Conservation (phyloP, 2,329 filamentous ascomycete genomes). For the Alternaria arbusti region DNA sequence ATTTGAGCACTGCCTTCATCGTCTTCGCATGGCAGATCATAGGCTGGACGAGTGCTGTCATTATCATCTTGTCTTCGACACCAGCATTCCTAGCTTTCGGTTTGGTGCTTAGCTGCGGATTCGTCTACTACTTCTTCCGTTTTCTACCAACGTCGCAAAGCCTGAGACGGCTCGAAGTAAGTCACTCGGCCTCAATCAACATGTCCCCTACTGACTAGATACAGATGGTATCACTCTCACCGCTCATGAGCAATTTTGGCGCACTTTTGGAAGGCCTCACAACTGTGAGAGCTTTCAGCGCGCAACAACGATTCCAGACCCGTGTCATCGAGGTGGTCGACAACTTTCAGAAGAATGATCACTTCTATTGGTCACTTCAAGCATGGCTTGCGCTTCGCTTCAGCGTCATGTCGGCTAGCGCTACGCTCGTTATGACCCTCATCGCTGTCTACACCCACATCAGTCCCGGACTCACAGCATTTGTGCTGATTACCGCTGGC, state of each 20-base stretch:
- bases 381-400: slow-evolving; percentile 85
- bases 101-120: slow-evolving; percentile 68
- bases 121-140: slow-evolving; percentile 74
- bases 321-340: slow-evolving; percentile 82
- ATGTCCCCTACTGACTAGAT: slow-evolving; percentile 6
- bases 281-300: slow-evolving; percentile 83
- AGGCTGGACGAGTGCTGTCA: slow-evolving; percentile 73
- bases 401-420: slow-evolving; percentile 71
- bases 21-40: slow-evolving; percentile 73
- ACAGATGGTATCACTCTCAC: slow-evolving; percentile 81
- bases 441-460: slow-evolving; percentile 78
- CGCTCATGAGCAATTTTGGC: slow-evolving; percentile 91
- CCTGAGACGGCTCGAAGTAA: slow-evolving; percentile 74
- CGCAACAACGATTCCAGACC: slow-evolving; percentile 78
- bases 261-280: slow-evolving; percentile 84
- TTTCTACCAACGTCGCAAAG: slow-evolving; percentile 86
- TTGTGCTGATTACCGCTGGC: slow-evolving; percentile 76
- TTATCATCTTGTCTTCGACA: slow-evolving; percentile 81
- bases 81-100: slow-evolving; percentile 79
- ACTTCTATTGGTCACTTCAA: slow-evolving; percentile 90
- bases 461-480: slow-evolving; percentile 79
- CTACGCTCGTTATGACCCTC: slow-evolving; percentile 75
- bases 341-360: slow-evolving; percentile 91
- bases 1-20: slow-evolving; percentile 78
- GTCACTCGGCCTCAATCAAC: not conserved